Conservation (phyloP, 768 basidiomycete genomes). For the Ramaria sp. region DNA sequence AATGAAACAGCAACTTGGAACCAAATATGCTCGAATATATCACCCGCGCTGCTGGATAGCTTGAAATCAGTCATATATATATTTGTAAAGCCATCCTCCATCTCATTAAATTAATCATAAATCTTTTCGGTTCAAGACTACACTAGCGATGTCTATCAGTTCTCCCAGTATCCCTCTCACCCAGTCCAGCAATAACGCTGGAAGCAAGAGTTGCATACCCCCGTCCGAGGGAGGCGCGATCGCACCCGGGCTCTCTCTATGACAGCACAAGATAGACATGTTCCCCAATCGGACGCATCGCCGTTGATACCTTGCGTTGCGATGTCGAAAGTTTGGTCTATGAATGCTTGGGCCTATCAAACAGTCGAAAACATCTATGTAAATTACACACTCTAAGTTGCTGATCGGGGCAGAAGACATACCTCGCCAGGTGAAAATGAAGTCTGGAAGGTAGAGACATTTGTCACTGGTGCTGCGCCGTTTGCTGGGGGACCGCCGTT, state of each 20-base stretch:
- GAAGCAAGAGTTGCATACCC: constrained; percentile 19
- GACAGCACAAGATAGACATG: constrained; percentile 40
- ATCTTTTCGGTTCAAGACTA: too few species aligned
- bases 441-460: constrained; percentile 2
- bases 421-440: background rate
- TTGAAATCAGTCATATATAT: too few species aligned
- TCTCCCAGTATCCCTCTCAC: constrained; percentile 5
- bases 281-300: constrained; percentile 31
- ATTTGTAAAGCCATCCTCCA: too few species aligned
- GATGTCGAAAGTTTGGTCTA: constrained; percentile 33
- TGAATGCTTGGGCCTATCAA: constrained; percentile 26
- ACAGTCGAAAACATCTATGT: too few species aligned
- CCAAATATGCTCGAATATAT: too few species aligned
- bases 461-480: constrained; percentile 31
- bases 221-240: constrained; percentile 12
- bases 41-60: too few species aligned
- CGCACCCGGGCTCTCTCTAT: constrained; percentile 32
- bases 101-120: too few species aligned
- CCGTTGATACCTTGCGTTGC: constrained; percentile 32
- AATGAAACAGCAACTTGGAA: too few species aligned
- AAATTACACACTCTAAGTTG: too few species aligned
- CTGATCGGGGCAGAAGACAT: background rate
- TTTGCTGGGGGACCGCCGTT: constrained; percentile 34
- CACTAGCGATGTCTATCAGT: too few species aligned
- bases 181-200: constrained; percentile 21